Conservation (phyloP, 352 stramenopile genomes). For the Phytophthora sojae region DNA sequence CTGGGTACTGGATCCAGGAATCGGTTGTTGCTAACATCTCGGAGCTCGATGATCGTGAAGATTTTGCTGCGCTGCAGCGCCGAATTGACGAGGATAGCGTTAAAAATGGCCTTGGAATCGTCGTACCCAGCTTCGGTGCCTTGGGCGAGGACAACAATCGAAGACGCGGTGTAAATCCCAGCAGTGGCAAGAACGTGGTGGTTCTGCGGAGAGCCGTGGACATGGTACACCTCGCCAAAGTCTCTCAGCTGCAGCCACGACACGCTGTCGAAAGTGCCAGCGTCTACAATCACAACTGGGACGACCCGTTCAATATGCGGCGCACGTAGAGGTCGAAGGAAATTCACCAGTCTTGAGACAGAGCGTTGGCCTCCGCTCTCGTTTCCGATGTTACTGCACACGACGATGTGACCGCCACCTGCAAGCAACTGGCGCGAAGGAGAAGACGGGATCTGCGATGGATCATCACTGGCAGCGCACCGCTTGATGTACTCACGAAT, state of each 20-base stretch:
- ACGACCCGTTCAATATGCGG: conserved; percentile 72
- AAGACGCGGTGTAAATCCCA: conserved; percentile 82
- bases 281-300: conserved; percentile 81
- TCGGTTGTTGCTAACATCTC: conserved; percentile 86
- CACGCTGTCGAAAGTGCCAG: conserved; percentile 65
- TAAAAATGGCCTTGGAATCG: conserved; percentile 90
- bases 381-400: conserved; percentile 81
- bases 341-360: conserved; percentile 75
- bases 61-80: conserved; percentile 70
- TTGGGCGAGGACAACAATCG: conserved; percentile 84
- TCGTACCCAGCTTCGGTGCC: conserved; percentile 76
- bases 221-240: conserved; percentile 83
- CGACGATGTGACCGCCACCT: conserved; percentile 75
- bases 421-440: conserved; percentile 54
- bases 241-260: conserved; percentile 74
- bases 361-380: conserved; percentile 67
- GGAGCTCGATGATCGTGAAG: conserved; percentile 89
- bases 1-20: conserved; percentile 82
- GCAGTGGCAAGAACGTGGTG: conserved; percentile 74
- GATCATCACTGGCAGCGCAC: conserved; percentile 38
- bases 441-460: conserved; percentile 45
- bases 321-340: conserved; percentile 75
- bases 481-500: conserved; percentile 71
- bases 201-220: conserved; percentile 77
- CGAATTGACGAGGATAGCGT: conserved; percentile 83